Conservation (phyloP, 208 protist genomes). For the Leishmania mexicana region DNA sequence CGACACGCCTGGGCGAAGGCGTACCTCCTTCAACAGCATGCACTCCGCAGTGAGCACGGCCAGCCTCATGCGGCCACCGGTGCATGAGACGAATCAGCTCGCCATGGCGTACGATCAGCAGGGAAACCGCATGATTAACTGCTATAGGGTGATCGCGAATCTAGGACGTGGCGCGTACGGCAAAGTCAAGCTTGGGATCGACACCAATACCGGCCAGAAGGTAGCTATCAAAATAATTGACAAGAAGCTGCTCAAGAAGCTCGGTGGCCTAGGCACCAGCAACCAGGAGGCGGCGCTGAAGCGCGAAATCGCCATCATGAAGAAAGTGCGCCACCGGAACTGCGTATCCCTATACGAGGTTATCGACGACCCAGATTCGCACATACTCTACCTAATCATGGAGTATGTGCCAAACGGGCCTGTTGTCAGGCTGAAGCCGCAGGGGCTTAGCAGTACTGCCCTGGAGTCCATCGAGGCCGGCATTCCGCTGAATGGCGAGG, state of each 20-base stretch:
- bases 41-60: conserved; percentile 56
- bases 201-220: conserved; percentile 42
- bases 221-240: conserved; percentile 88
- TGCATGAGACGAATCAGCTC: conserved; percentile 63
- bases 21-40: conserved; percentile 30
- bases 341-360: conserved; percentile 95
- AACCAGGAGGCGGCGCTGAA: conserved; percentile 48
- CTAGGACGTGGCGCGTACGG: conserved; percentile 66
- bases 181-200: conserved; percentile 70
- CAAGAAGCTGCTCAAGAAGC: conserved; percentile 66
- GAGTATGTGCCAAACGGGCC: conserved; percentile 90
- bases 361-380: conserved; percentile 92
- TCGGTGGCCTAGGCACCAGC: conserved; percentile 28
- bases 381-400: conserved; percentile 94
- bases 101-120: conserved; percentile 53
- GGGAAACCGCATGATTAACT: conserved; percentile 74
- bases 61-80: conserved; percentile 49
- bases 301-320: conserved; percentile 93
- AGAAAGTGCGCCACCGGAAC: conserved; percentile 95
- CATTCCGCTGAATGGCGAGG: conserved; percentile 29
- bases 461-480: conserved; percentile 36
- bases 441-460: conserved; percentile 26
- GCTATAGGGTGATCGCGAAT: conserved; percentile 64
- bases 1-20: neutral
- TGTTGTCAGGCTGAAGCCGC: conserved; percentile 54